phyloP scores from a whole-genome alignment of 495 filamentous ascomycete species.

The Trichoderma virens region DNA sequence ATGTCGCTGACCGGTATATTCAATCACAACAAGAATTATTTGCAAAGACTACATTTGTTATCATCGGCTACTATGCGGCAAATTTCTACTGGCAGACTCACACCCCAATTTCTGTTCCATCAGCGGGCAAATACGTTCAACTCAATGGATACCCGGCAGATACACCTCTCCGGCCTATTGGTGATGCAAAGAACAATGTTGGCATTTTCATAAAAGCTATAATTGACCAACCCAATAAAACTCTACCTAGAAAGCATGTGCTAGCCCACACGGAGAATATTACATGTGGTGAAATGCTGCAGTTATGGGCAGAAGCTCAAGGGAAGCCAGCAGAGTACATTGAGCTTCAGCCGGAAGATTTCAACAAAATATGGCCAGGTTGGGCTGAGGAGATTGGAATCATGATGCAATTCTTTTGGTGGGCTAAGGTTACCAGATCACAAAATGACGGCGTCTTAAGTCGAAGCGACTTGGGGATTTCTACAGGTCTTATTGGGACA shows the following conservation, averaged over 20 bases:
- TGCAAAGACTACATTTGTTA: slow-evolving; percentile 33
- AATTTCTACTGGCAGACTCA: slow-evolving; percentile 27
- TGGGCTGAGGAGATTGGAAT: slow-evolving; percentile 31
- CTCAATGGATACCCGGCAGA: slow-evolving; percentile 21
- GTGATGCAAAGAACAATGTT: slow-evolving; percentile 31
- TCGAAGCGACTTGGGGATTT: background rate
- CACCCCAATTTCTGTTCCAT: slow-evolving; percentile 22
- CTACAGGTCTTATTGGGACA: background rate
- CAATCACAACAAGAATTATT: slow-evolving; percentile 19
- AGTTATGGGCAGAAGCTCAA: slow-evolving; percentile 28
- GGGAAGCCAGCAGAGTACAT: slow-evolving; percentile 22
- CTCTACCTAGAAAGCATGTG: slow-evolving; percentile 24
- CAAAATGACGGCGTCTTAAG: background rate
- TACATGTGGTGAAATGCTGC: slow-evolving; percentile 28
- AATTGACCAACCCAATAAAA: slow-evolving; percentile 28
- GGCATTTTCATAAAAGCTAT: slow-evolving; percentile 31
- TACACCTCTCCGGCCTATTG: slow-evolving; percentile 29
- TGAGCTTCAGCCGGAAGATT: slow-evolving; percentile 19
- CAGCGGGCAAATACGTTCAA: slow-evolving; percentile 23
- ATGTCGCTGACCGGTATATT: slow-evolving; percentile 30
- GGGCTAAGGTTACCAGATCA: slow-evolving; percentile 23
- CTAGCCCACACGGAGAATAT: slow-evolving; percentile 20
- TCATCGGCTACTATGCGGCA: slow-evolving; percentile 27
- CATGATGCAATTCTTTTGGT: slow-evolving; percentile 35
- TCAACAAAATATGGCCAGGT: slow-evolving; percentile 25